Evolutionary conservation across 176 grass and related monocot species (phyloP).

Genomic region (Tillandsia fasciculata): DNA sequence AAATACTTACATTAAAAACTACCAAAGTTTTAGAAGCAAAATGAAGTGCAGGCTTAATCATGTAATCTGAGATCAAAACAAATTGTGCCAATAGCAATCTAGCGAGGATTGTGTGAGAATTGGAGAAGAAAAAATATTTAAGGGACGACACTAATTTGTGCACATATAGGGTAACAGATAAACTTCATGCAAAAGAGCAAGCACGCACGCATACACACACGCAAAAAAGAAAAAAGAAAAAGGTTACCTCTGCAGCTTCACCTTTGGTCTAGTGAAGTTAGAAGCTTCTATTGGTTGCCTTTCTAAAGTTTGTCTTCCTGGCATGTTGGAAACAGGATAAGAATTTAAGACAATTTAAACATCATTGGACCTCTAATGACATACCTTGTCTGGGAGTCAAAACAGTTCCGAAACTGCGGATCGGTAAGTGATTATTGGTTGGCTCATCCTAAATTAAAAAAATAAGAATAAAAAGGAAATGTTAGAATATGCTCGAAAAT

Average conservation of each 20-base stretch:
- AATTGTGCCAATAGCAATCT: too few relatives aligned
- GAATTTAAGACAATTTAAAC: constrained; percentile 5
- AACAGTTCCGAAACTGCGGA: constrained; percentile 61
- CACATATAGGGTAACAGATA: too few relatives aligned
- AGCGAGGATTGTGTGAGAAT: too few relatives aligned
- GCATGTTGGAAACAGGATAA: constrained; percentile 23
- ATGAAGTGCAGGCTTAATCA: too few relatives aligned
- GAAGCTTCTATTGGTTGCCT: constrained; percentile 27
- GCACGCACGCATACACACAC: too few relatives aligned
- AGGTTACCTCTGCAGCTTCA: constrained; percentile 42
- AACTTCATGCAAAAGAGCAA: too few relatives aligned
- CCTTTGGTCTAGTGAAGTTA: constrained; percentile 21
- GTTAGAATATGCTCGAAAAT: neutral
- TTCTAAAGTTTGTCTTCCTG: constrained; percentile 43
- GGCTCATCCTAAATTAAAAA: constrained; percentile 42
- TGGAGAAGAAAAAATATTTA: too few relatives aligned
- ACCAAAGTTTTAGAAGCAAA: too few relatives aligned
- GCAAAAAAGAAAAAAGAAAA: neutral
- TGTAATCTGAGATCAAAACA: too few relatives aligned
- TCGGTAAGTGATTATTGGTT: constrained; percentile 19
- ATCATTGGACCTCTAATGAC: constrained; percentile 3
- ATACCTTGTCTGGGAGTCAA: constrained; percentile 45
- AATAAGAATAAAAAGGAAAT: neutral
- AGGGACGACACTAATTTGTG: too few relatives aligned
- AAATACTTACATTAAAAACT: neutral